Base-by-base conservation (phyloP, 2,329 filamentous ascomycete genomes). In the Stemphylium lycopersici region DNA sequence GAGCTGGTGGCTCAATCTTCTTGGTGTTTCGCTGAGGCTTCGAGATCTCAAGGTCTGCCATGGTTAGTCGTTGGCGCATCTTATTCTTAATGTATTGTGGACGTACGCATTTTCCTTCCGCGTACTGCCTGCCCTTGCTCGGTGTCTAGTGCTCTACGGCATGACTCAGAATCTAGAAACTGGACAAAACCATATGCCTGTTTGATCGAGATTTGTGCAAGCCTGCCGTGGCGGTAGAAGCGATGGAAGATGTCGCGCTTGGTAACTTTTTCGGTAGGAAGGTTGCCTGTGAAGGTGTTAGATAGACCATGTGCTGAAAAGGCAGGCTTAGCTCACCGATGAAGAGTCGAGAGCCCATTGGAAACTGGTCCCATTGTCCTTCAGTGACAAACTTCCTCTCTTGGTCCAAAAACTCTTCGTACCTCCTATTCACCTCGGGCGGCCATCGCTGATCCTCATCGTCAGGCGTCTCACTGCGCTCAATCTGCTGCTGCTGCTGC, bases 111-210 rank as follows among this genome's bases (percentile, higher is more conserved):
- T 73, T 92, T 92, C 61, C 93, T 88, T n/a, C 93, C 93, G 69
- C 90, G 86, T 33, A 98, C 86, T 60, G 91, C 85, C 36, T 86
- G 84, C 8, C 90, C 91, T 75, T 98, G 91, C 57, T 97, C 87
- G 32, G 83, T 83, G 32, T 89, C 82, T 65, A 98, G 83, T 4
- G 93, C 93, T 40, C 82, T 81, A 52, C 84, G 81, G 61, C 92
- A 96, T 68, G 93, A 88, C 2, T 84, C 81, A 3, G 87, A 79
- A 26, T 91, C 88, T 62, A 96, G 83, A 63, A 96, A 99, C 72
- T 98, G 95, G 32, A 98, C 92, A 71, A 98, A 99, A 1, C 95
- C 95, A 76, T 96, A 98, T 1, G 93, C 93, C 62, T 95, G 92
- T 76, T 98, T 98, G 66, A 98, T 91, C 0, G 92, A 96, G 56